Evolutionary conservation across 2,329 filamentous ascomycete species (phyloP).

Genomic region (Aspergillus calidoustus): DNA sequence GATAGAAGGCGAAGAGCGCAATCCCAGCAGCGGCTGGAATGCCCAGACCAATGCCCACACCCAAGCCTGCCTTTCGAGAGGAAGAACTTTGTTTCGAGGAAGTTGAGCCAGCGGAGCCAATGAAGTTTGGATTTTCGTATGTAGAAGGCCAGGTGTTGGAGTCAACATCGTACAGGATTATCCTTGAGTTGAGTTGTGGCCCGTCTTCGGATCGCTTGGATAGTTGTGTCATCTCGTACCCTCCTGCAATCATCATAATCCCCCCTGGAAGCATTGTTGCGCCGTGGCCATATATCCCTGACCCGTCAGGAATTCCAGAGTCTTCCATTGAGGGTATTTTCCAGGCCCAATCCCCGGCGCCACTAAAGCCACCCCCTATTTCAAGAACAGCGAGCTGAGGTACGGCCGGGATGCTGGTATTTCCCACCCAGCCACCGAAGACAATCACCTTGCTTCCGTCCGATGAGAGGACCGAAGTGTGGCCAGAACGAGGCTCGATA

Average conservation of each 20-base stretch:
- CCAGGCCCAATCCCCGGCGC: constrained; percentile 51
- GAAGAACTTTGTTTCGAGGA: constrained; percentile 29
- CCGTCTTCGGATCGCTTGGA: constrained; percentile 43
- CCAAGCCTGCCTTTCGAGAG: constrained; percentile 61
- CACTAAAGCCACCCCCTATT: constrained; percentile 73
- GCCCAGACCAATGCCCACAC: constrained; percentile 69
- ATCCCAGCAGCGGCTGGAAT: constrained; percentile 57
- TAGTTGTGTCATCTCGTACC: constrained; percentile 56
- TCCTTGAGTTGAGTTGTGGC: constrained; percentile 46
- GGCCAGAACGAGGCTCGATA: constrained; percentile 84
- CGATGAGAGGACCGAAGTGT: constrained; percentile 78
- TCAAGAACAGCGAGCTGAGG: constrained; percentile 81
- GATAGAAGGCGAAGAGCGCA: constrained; percentile 55
- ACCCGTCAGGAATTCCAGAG: constrained; percentile 45
- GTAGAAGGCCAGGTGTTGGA: constrained; percentile 62
- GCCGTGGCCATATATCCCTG: constrained; percentile 65
- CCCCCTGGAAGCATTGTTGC: constrained; percentile 64
- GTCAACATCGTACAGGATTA: constrained; percentile 65
- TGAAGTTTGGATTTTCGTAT: constrained; percentile 55
- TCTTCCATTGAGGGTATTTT: constrained; percentile 43
- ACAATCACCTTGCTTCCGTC: constrained; percentile 80
- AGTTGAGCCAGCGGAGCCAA: background rate
- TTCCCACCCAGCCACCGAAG: constrained; percentile 90
- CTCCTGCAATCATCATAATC: constrained; percentile 65
- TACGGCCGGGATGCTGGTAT: constrained; percentile 72